phyloP scores from a whole-genome alignment of 2,329 filamentous ascomycete genomes.

The Pseudogymnoascus sp. region DNA sequence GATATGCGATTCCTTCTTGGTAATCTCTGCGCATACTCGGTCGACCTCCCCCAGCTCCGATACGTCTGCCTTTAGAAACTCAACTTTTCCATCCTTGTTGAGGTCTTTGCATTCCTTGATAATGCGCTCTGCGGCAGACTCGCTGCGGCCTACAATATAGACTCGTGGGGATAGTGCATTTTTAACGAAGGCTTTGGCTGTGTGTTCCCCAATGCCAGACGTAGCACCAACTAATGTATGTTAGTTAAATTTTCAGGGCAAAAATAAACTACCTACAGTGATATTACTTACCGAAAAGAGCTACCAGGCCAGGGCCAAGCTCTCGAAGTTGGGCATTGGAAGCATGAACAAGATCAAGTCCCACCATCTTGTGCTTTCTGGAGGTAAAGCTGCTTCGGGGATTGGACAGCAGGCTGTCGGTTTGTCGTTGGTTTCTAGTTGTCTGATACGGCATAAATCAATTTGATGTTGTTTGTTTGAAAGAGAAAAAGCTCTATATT shows the following conservation, averaged over 20 bases:
- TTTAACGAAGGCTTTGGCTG: conserved; percentile 36
- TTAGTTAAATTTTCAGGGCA: neutral
- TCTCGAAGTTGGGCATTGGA: conserved; percentile 23
- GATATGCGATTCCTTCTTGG: conserved; percentile 39
- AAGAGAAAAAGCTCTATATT: neutral
- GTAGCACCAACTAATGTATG: conserved; percentile 34
- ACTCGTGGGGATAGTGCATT: conserved; percentile 33
- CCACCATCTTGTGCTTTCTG: conserved; percentile 17
- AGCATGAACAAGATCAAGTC: conserved; percentile 21
- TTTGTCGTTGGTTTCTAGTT: neutral
- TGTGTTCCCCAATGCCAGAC: conserved; percentile 40
- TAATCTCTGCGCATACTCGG: conserved; percentile 40
- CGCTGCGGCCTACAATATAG: conserved; percentile 41
- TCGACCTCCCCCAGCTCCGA: conserved; percentile 41
- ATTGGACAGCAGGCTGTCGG: neutral
- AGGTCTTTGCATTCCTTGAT: conserved; percentile 33
- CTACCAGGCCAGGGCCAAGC: conserved; percentile 24
- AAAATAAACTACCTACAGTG: neutral
- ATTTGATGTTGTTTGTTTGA: neutral
- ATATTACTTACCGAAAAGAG: conserved; percentile 20
- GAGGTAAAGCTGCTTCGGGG: neutral
- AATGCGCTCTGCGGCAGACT: conserved; percentile 33
- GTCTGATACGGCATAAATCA: neutral
- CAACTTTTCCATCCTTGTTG: conserved; percentile 37
- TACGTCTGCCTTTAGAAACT: conserved; percentile 39